Base-by-base conservation (phyloP, 208 protist species). In the Endotrypanum monterogeii region DNA sequence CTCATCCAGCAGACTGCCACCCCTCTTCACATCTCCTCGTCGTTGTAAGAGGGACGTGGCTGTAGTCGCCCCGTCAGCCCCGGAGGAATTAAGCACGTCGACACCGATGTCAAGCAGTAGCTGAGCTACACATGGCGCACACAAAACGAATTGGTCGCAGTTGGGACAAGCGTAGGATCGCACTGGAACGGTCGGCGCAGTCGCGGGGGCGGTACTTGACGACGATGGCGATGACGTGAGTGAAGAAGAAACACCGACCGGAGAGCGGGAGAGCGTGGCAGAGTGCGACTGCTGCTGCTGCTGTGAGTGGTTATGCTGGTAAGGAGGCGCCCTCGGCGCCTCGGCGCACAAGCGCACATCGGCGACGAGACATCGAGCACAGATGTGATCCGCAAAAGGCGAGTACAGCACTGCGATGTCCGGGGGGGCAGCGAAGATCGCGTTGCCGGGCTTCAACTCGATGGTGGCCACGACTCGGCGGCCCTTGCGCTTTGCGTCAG, bases 101-200 rank as follows among this genome's bases (percentile, higher is more conserved):
- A 52, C 62, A 14, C 62, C 62, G 1, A 51, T 67, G 23, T 67
- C 62, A 3, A 52, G 30, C 41, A 71, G 56, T 46, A 82, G 67
- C 76, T 83, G 78, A 55, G 18, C 58, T 4, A 80, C 70, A 57
- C 74, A 83, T 18, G 51, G 50, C 16, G 66, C 67, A 50, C 91
- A 95, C 20, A 95, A 81, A 20, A 89, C 85, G 44, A 95, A 92
- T 62, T 91, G 85, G 52, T 95, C 86, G 67, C 91, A 95, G 39
- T 51, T 63, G 0, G 86, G 83, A 74, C 91, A 95, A 25, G 66
- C 57, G 61, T 83, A 92, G 11, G 60, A 12, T 1, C 67, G 32
- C 70, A 60, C 55, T 11, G 62, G 25, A 50, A 3, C 14, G 23
- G 39, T 44, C n/a, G 54, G n/a, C 9, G 54, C 54, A 58, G 54